phyloP scores from a whole-genome alignment of 23 red algal species.

The Gracilaria vermiculophylla region DNA sequence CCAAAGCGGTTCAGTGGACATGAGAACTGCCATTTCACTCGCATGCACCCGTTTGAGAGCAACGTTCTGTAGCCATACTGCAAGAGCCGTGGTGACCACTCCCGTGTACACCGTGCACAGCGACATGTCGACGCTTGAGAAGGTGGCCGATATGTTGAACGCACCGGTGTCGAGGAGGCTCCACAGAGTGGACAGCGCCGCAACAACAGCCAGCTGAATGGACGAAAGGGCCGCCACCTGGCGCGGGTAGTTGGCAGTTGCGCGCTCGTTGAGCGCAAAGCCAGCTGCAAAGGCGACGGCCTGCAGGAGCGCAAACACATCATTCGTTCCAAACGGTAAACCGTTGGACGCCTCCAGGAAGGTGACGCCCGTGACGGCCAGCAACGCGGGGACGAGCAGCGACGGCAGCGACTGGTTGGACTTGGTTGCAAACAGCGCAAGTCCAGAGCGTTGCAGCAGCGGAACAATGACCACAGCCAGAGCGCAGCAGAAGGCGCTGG shows the following conservation, averaged over 20 bases:
- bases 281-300: slow-evolving; percentile 68
- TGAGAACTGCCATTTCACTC: slow-evolving; percentile 68
- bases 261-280: slow-evolving; percentile 70
- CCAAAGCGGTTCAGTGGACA: slow-evolving; percentile 84
- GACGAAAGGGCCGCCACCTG: slow-evolving; percentile 22
- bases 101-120: slow-evolving; percentile 64
- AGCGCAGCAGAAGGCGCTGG: slow-evolving; percentile 82
- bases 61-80: slow-evolving; percentile 72
- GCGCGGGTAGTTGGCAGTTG: slow-evolving; percentile 44
- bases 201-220: slow-evolving; percentile 53
- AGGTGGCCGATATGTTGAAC: neutral
- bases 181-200: slow-evolving; percentile 33
- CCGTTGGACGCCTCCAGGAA: slow-evolving; percentile 56
- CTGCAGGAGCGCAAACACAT: slow-evolving; percentile 71
- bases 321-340: slow-evolving; percentile 5
- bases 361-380: slow-evolving; percentile 65
- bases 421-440: neutral
- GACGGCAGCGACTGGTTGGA: neutral
- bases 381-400: slow-evolving; percentile 20
- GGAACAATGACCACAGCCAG: slow-evolving; percentile 82
- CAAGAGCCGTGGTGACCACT: slow-evolving; percentile 73
- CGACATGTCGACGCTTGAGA: neutral
- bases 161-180: slow-evolving; percentile 11
- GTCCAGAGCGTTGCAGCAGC: slow-evolving; percentile 33
- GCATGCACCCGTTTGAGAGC: slow-evolving; percentile 65